Percentiles rank a stretch among this genome's conserved stretches.
phyloP scores from a whole-genome alignment of 208 protist species.

The Acanthamoeba castellanii region DNA sequence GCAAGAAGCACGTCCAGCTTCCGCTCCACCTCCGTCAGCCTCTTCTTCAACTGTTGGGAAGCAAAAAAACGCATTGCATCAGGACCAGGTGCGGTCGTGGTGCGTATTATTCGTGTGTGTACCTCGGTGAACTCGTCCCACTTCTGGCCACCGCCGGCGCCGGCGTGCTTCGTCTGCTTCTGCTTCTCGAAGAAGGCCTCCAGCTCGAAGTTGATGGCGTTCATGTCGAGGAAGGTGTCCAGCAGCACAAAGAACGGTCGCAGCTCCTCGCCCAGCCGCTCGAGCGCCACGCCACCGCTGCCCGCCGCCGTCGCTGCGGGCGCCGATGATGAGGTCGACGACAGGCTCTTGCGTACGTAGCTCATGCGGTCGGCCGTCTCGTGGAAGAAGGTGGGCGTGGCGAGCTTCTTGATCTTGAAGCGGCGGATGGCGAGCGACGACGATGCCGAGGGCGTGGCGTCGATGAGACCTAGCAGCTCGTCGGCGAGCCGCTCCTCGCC shows the following conservation, averaged over 20 bases:
- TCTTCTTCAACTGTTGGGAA: conserved; percentile 30
- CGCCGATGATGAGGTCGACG: neutral
- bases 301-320: too few relatives aligned
- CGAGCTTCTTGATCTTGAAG: conserved; percentile 68
- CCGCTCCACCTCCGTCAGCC: conserved; percentile 1
- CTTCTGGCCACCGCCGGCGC: neutral
- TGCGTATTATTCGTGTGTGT: neutral
- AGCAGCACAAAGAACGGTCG: conserved; percentile 39
- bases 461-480: conserved; percentile 49
- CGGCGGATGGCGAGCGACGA: conserved; percentile 14
- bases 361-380: conserved; percentile 17
- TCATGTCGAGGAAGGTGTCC: conserved; percentile 64
- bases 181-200: conserved; percentile 67
- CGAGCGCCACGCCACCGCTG: neutral
- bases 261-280: conserved; percentile 44
- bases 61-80: neutral
- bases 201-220: conserved; percentile 52
- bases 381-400: conserved; percentile 49
- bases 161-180: neutral
- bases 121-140: conserved; percentile 45
- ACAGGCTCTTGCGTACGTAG: conserved; percentile 38
- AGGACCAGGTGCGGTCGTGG: neutral
- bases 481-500: conserved; percentile 64
- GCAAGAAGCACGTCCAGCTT: conserved; percentile 59
- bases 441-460: neutral